Evolutionary conservation across 2,329 filamentous ascomycete species (phyloP).

Genomic region (Niveomyces coronatus): DNA sequence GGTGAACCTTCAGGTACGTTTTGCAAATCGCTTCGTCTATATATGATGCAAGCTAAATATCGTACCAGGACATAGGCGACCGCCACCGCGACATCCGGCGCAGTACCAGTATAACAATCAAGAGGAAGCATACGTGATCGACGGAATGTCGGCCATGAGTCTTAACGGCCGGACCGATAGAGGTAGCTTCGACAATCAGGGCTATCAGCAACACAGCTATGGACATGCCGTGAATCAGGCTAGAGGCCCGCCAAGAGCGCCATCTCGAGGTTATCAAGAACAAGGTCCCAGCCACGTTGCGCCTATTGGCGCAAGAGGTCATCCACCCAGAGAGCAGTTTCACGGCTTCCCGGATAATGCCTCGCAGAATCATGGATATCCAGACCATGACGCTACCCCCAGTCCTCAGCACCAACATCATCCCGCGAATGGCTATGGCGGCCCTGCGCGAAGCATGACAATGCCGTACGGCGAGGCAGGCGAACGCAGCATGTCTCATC

Average conservation of each 20-base stretch:
- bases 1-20: constrained; percentile 18
- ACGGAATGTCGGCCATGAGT: constrained; percentile 20
- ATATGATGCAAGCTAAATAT: background rate
- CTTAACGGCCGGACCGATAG: constrained; percentile 20
- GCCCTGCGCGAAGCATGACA: constrained; percentile 49
- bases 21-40: background rate
- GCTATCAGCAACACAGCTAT: constrained; percentile 18
- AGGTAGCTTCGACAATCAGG: constrained; percentile 18
- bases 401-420: constrained; percentile 19
- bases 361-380: constrained; percentile 12
- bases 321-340: background rate
- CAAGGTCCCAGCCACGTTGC: constrained; percentile 16
- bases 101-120: background rate
- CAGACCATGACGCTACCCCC: constrained; percentile 10
- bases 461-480: constrained; percentile 42
- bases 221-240: constrained; percentile 16
- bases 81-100: background rate
- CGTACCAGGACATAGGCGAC: background rate
- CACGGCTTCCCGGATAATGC: constrained; percentile 1
- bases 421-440: constrained; percentile 33
- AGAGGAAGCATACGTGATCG: background rate
- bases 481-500: constrained; percentile 24
- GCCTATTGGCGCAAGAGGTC: background rate
- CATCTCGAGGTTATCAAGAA: constrained; percentile 1
- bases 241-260: constrained; percentile 20